Evolutionary conservation across 2,329 filamentous ascomycete genomes (phyloP).

Genomic region (Neonectria ditissima): DNA sequence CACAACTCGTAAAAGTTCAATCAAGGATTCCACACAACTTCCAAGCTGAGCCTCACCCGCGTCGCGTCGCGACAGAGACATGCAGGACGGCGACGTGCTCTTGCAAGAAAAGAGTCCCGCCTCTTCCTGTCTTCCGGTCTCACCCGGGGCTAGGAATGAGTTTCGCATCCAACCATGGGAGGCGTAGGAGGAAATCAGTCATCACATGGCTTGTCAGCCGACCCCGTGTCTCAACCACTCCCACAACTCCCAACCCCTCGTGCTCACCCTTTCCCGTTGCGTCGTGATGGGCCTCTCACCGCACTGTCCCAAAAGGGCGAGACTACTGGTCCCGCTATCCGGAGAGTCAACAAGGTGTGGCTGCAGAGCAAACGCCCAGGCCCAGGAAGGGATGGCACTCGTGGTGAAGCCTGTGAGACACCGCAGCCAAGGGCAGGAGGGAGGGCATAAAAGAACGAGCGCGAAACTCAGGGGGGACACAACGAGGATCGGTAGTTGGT

Average conservation of each 20-base stretch:
- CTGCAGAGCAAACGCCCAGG: slow-evolving; percentile 20
- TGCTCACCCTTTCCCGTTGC: slow-evolving; percentile 29
- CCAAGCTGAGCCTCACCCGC: slow-evolving; percentile 39
- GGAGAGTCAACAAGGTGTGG: slow-evolving; percentile 31
- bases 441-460: slow-evolving; percentile 17
- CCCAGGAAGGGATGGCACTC: slow-evolving; percentile 14
- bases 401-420: slow-evolving; percentile 34
- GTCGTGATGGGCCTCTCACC: slow-evolving; percentile 22
- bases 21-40: slow-evolving; percentile 32
- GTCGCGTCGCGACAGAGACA: slow-evolving; percentile 33
- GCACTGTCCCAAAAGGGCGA: slow-evolving; percentile 32
- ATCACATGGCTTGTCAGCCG: slow-evolving; percentile 47
- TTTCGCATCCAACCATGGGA: slow-evolving; percentile 18
- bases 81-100: slow-evolving; percentile 22
- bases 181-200: slow-evolving; percentile 23
- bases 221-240: slow-evolving; percentile 37
- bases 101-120: slow-evolving; percentile 9
- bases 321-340: slow-evolving; percentile 29
- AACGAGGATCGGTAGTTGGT: slow-evolving; percentile 28
- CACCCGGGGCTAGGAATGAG: slow-evolving; percentile 29
- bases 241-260: slow-evolving; percentile 27
- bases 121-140: slow-evolving; percentile 7
- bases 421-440: slow-evolving; percentile 6
- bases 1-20: slow-evolving; percentile 28
- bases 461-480: slow-evolving; percentile 17